Percentiles rank a stretch among this genome's conserved stretches.
Conservation (phyloP, 1,284 basidiomycete species). For the Ceratobasidium sp. region DNA sequence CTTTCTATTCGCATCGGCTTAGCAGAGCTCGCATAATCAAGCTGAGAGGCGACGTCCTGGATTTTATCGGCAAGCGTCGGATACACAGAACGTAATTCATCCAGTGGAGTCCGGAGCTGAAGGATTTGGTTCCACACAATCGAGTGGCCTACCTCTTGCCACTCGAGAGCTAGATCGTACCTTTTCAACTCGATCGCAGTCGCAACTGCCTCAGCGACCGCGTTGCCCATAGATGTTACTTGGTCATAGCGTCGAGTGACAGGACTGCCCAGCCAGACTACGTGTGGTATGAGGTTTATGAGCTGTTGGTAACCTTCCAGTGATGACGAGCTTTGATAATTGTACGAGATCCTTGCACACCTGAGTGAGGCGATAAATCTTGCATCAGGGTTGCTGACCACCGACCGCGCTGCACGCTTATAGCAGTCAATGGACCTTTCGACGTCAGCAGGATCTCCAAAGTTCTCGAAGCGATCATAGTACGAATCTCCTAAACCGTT, state of each 20-base stretch:
- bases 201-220: background rate
- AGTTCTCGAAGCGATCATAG: background rate
- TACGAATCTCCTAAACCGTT: background rate
- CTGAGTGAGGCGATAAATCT: background rate
- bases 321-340: background rate
- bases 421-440: background rate
- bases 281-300: conserved; percentile 3
- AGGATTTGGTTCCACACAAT: conserved; percentile 18
- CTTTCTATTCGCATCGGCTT: background rate
- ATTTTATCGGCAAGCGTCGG: conserved; percentile 5
- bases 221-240: background rate
- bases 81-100: background rate
- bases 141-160: conserved; percentile 15
- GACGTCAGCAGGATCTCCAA: background rate
- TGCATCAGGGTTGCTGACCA: background rate
- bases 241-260: background rate
- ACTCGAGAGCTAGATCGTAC: conserved; percentile 15
- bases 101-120: conserved; percentile 6
- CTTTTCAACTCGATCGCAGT: background rate
- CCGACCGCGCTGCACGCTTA: background rate
- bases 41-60: background rate
- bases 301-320: background rate
- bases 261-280: conserved; percentile 2
- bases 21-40: conserved; percentile 8
- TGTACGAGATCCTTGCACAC: background rate